These are phyloP conservation scores for Mucor indicus DNA, from an alignment of 371 early-diverging fungal genomes.

Conservation along the genomic window DNA sequence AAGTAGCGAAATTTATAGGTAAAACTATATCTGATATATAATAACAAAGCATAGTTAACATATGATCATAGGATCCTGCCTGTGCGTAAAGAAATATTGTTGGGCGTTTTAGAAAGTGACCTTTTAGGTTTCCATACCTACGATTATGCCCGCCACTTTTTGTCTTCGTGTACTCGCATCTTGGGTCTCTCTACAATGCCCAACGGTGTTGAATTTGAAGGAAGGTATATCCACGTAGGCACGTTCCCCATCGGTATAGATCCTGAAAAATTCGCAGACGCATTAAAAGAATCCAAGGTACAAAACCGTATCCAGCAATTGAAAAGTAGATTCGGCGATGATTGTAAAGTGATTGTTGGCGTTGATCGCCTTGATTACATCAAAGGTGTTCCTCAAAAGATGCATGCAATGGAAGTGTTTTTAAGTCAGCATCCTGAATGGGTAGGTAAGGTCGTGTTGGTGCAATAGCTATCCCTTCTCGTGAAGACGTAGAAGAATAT, in stretches of 20 bases:
- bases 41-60: background rate
- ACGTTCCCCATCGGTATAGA: constrained; percentile 99
- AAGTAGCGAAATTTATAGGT: constrained; percentile 89
- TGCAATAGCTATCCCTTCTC: constrained; percentile 99
- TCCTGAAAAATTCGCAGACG: constrained; percentile 88
- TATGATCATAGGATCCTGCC: constrained; percentile 41
- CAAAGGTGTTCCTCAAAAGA: constrained; percentile 99
- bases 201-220: constrained; percentile 90
- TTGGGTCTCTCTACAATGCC: constrained; percentile 91
- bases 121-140: constrained; percentile 97
- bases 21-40: constrained; percentile 47
- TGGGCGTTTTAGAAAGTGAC: constrained; percentile 89
- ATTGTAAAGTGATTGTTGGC: constrained; percentile 92
- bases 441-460: constrained; percentile 90
- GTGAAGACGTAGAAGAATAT: constrained; percentile 97
- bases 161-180: constrained; percentile 93
- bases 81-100: constrained; percentile 87
- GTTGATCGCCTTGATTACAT: constrained; percentile 99
- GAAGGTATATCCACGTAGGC: constrained; percentile 86
- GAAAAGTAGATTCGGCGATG: constrained; percentile 84
- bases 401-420: constrained; percentile 95
- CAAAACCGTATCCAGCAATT: constrained; percentile 72
- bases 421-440: constrained; percentile 90
- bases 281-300: constrained; percentile 67
- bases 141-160: constrained; percentile 98